These are phyloP conservation scores for Wickerhamomyces sp. DNA, from an alignment of 1,139 yeast species.

Conservation along the genomic window DNA sequence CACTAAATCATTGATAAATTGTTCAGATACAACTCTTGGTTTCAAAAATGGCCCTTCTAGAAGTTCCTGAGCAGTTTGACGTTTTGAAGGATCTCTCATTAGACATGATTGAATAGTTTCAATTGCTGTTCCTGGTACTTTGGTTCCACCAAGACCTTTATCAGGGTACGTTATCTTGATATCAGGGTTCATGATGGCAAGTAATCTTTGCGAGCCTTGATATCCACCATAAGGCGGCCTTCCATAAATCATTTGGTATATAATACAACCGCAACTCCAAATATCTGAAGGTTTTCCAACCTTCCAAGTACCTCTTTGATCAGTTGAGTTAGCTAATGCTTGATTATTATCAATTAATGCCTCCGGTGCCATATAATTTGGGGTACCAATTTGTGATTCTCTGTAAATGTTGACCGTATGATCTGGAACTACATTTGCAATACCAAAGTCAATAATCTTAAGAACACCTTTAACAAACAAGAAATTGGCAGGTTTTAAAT, in stretches of 20 bases:
- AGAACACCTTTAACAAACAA: conserved; percentile 79
- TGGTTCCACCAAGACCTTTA: conserved; percentile 55
- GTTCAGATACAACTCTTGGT: conserved; percentile 69
- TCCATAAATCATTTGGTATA: conserved; percentile 94
- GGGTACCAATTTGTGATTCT: conserved; percentile 91
- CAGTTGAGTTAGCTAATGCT: conserved; percentile 22
- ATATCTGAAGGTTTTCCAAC: conserved; percentile 96
- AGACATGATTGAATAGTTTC: conserved; percentile 74
- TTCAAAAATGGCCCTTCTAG: conserved; percentile 56
- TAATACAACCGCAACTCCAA: conserved; percentile 97
- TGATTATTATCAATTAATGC: conserved; percentile 55
- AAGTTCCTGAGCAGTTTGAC: conserved; percentile 65
- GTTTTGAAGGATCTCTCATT: conserved; percentile 61
- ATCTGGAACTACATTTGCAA: conserved; percentile 91
- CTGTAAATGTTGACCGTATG: conserved; percentile 88
- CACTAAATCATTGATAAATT: conserved; percentile 65
- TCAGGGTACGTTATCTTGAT: conserved; percentile 70
- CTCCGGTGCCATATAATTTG: conserved; percentile 98
- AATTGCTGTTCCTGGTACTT: conserved; percentile 65
- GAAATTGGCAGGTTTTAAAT: conserved; percentile 93
- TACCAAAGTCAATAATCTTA: conserved; percentile 93
- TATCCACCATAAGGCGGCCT: conserved; percentile 85
- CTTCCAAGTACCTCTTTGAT: conserved; percentile 55
- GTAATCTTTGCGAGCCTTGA: conserved; percentile 71
- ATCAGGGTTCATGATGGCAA: conserved; percentile 85